Evolutionary conservation across 352 stramenopile species (phyloP), one percentile per base, ranked within the genome.

Genomic region (Globisporangium viniferum): DNA sequence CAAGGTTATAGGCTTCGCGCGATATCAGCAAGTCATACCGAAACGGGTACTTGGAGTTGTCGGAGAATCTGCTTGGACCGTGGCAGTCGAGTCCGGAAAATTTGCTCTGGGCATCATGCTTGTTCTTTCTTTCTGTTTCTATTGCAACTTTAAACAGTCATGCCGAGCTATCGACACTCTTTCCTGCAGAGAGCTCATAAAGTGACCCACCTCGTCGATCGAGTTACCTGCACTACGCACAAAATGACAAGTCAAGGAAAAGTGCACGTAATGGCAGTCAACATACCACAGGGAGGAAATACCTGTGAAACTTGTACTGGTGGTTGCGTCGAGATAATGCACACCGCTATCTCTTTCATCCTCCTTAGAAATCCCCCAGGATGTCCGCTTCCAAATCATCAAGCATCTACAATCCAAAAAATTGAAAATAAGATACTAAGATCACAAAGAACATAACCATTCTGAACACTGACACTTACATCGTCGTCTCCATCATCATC

Each of bases 351-450:
- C 27, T 27, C 12, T 61, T 20, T 46, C n/a, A n/a, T 36, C 14
- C 22, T 66, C n/a, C 46, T 66, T 75, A 92, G n/a, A 92, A 64
- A 39, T 81, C 79, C 27, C 77, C 82, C 20, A 93, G 70, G 59
- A 93, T 89, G 51, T 93, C 85, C 33, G 81, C 85, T 80, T 93
- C 85, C 39, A 93, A 71, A 62, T 93, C 85, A 44, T 90, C 85
- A 51, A 93, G 73, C 85, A 51, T 51, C 44, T 93, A 54, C 39
- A 49, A 35, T 53, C 22, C 31, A 68, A 35, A 33, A 24, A 68
- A 14, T 31, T 41, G 7, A n/a, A 41, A 41, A 31, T 67, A 20
- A 59, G 54, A 67, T 29, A 66, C 48, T 57, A 4, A 58, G 14
- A 33, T 49, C 3, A 53, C 61, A 55, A 48, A 41, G 24, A 36